phyloP scores from a whole-genome alignment of 257 asterid species.

The Jacaranda copaia region DNA sequence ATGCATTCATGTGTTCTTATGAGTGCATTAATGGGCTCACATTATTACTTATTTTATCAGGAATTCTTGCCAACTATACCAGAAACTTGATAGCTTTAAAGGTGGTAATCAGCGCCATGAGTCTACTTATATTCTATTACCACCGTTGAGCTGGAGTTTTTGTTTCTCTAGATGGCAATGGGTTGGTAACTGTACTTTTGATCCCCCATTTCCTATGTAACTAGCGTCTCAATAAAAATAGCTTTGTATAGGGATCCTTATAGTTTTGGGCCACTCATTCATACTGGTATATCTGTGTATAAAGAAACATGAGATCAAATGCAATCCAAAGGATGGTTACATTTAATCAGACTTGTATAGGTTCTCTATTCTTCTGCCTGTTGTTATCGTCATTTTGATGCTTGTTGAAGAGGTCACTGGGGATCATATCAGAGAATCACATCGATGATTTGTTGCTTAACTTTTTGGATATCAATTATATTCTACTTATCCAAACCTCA shows the following conservation, averaged over 20 bases:
- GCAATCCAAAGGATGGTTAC: conserved; percentile 31
- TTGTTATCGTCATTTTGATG: not conserved
- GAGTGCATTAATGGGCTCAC: conserved; percentile 5
- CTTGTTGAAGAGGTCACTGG: too few species aligned
- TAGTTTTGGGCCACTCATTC: not conserved
- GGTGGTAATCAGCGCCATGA: conserved; percentile 27
- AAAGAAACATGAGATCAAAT: conserved; percentile 34
- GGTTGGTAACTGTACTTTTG: conserved; percentile 20
- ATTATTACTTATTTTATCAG: conserved; percentile 43
- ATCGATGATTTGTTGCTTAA: too few species aligned
- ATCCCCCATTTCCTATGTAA: conserved; percentile 27
- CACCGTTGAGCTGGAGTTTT: not conserved
- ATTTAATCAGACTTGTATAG: not conserved
- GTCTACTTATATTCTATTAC: not conserved
- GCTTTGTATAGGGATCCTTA: conserved; percentile 29
- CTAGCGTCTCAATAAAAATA: conserved; percentile 24
- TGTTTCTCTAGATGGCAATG: conserved; percentile 6
- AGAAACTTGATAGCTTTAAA: conserved; percentile 41
- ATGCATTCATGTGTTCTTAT: not conserved
- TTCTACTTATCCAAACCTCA: too few species aligned
- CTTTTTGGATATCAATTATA: too few species aligned
- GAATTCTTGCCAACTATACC: conserved; percentile 58
- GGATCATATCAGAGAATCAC: too few species aligned
- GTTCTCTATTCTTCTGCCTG: not conserved
- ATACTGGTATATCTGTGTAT: conserved; percentile 28